phyloP scores from a whole-genome alignment of 2,329 filamentous ascomycete genomes.

The Leptosphaerulina australis region DNA sequence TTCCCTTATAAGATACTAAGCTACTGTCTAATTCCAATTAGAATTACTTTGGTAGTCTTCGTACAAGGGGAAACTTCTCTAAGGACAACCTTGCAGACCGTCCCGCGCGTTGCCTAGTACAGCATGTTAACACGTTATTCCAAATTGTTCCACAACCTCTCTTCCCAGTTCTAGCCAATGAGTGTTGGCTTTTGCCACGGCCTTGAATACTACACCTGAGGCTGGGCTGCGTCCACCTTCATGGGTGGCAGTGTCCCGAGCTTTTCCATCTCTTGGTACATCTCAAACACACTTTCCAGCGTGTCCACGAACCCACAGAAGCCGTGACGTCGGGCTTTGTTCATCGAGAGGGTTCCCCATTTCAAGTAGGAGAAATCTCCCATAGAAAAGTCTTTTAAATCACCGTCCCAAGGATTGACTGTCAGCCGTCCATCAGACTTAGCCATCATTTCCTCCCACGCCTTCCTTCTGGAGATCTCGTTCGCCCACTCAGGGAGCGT shows the following conservation, averaged over 20 bases:
- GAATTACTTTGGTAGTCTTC: no score
- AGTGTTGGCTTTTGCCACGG: no score
- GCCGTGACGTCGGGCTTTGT: constrained; percentile 8
- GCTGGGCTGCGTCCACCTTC: not conserved
- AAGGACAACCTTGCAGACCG: no score
- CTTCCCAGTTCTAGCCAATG: no score
- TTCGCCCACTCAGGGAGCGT: constrained; percentile 16
- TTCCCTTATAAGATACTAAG: no score
- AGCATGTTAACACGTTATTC: no score
- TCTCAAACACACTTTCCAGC: constrained; percentile 9
- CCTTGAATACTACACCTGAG: not conserved
- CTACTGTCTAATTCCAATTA: no score
- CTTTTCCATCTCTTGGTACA: constrained; percentile 4
- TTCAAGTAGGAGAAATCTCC: constrained; percentile 11
- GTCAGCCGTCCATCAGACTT: constrained; percentile 4
- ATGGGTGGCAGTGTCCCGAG: constrained; percentile 6
- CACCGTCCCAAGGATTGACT: constrained; percentile 4
- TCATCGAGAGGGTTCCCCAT: constrained; percentile 1
- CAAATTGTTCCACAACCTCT: no score
- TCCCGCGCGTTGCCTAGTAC: no score
- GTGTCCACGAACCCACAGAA: constrained; percentile 13
- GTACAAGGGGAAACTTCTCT: no score
- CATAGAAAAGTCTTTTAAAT: constrained; percentile 6
- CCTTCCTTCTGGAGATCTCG: constrained; percentile 1
- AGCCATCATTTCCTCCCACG: constrained; percentile 12